Evolutionary conservation across 2,329 filamentous ascomycete species (phyloP).

Genomic region (Neopestalotiopsis clavispora): DNA sequence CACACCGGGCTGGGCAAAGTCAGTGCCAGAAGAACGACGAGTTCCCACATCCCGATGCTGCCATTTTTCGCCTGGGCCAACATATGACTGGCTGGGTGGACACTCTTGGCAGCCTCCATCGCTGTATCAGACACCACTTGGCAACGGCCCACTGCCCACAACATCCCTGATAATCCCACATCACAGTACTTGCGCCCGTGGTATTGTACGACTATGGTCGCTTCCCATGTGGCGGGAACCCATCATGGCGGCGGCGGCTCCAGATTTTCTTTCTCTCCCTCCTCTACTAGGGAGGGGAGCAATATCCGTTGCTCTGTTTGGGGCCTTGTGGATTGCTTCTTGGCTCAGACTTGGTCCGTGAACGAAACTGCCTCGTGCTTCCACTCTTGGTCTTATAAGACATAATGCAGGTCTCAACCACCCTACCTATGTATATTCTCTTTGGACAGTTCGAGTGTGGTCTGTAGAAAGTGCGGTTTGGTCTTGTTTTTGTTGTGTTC

Average conservation of each 20-base stretch:
- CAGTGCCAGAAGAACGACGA: background rate
- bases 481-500: constrained; percentile 6
- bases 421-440: background rate
- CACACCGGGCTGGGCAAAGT: background rate
- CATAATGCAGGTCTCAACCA: constrained; percentile 1
- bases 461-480: background rate
- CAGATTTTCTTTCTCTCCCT: constrained; percentile 7
- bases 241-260: background rate
- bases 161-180: background rate
- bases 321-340: constrained; percentile 7
- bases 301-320: background rate
- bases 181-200: too few species aligned
- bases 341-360: constrained; percentile 6
- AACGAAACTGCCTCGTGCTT: constrained; percentile 2
- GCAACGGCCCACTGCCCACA: constrained; percentile 4
- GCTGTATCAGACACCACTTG: constrained; percentile 17
- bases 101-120: constrained; percentile 17
- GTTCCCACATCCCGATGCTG: constrained; percentile 16
- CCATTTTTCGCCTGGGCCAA: background rate
- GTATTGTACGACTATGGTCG: background rate
- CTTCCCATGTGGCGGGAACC: background rate
- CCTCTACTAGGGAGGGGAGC: background rate
- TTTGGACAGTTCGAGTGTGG: background rate
- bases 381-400: background rate
- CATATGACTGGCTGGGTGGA: background rate